Base-by-base conservation (phyloP, 352 stramenopile species). In the Globisporangium solare region DNA sequence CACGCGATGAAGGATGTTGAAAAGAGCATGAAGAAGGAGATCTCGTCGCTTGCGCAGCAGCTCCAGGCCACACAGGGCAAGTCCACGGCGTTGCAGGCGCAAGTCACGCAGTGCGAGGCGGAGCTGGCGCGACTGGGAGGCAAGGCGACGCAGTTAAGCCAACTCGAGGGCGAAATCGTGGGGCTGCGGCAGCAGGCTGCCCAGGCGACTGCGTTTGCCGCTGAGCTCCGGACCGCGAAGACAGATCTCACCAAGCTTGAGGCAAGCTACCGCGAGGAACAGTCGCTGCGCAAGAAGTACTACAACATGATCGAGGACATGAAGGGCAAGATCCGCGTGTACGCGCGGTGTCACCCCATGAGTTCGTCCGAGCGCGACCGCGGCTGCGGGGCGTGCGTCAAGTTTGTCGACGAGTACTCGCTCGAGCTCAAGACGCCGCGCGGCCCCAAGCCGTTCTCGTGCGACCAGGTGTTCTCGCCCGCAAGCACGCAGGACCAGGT, bases 261-360 rank as follows among this genome's bases (percentile, higher is more conserved):
- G 47, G 67, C 63, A 32, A 89, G 80, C 58, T 96, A 96, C 68
- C 82, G 77, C 20, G 86, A 96, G 54, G 89, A 97, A 60, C 84
- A 96, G 61, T 61, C 75, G 21, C 74, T 98, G 56, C 84, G 91
- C 20, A 97, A 97, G 74, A 97, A 97, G 61, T 97, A 97, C 64
- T 97, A 95, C 79, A 98, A 98, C 70, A 86, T 88, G 75, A 97
- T 98, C 65, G 92, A 98, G 62, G 92, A 98, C 72, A 96, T 98
- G 87, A 98, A 98, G 61, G 92, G 92, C 35, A 97, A 97, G 68
- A 98, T 98, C 66, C 83, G 92, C 32, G 92, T 98, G 18, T 98
- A 85, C 66, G 89, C 87, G 20, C 86, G 92, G 15, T 97, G 89
- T 63, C 85, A 90, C 6, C 92, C 92, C 47, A 96, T 98, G 76